Evolutionary conservation across 2,329 filamentous ascomycete species (phyloP).

Genomic region (Penicillium sp.): DNA sequence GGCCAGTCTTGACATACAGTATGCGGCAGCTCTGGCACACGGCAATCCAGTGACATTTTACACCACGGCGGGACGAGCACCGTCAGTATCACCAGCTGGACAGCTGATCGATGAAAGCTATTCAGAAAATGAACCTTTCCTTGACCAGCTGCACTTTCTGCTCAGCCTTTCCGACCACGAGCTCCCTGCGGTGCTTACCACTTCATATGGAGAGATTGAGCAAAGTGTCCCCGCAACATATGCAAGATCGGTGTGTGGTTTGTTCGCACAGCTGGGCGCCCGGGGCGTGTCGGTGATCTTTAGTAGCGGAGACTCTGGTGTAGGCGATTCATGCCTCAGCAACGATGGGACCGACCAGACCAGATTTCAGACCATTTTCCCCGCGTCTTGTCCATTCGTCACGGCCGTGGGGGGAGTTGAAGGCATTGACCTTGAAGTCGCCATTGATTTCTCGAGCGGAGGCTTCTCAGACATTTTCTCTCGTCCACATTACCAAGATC

Average conservation of each 20-base stretch:
- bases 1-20: slow-evolving; percentile 60
- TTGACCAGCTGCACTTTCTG: slow-evolving; percentile 58
- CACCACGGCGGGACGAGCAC: slow-evolving; percentile 53
- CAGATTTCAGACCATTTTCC: slow-evolving; percentile 51
- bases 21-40: slow-evolving; percentile 51
- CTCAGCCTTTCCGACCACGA: slow-evolving; percentile 48
- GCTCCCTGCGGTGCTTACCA: slow-evolving; percentile 59
- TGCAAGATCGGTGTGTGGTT: slow-evolving; percentile 54
- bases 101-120: slow-evolving; percentile 32
- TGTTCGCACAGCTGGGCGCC: slow-evolving; percentile 59
- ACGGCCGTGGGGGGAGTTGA: slow-evolving; percentile 58
- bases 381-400: slow-evolving; percentile 56
- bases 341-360: slow-evolving; percentile 52
- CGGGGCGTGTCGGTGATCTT: slow-evolving; percentile 64
- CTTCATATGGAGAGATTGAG: slow-evolving; percentile 67
- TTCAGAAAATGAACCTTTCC: slow-evolving; percentile 60
- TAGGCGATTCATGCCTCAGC: slow-evolving; percentile 49
- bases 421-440: slow-evolving; percentile 48
- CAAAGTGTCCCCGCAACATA: slow-evolving; percentile 56
- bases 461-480: slow-evolving; percentile 47
- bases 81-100: slow-evolving; percentile 45
- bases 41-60: slow-evolving; percentile 54
- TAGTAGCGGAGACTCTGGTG: slow-evolving; percentile 58
- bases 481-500: slow-evolving; percentile 44
- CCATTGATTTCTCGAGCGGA: slow-evolving; percentile 48